phyloP scores from a whole-genome alignment of 345 rosid species.

The Mangifera indica region DNA sequence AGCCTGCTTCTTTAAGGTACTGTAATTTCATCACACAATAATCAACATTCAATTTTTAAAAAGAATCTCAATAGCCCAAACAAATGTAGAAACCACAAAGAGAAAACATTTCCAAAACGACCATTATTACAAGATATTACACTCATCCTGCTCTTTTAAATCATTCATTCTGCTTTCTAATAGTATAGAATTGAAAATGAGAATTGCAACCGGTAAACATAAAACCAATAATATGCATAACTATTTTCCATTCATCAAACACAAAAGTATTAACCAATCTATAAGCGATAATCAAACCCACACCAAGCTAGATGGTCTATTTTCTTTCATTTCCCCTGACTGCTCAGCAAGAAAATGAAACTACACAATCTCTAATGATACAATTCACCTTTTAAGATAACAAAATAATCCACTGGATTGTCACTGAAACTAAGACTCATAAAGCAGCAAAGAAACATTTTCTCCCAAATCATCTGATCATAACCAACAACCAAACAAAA shows the following conservation, averaged over 20 bases:
- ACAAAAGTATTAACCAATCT: neutral
- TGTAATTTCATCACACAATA: slow-evolving; percentile 28
- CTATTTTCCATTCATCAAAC: neutral
- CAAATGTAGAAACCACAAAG: neutral
- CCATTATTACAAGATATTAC: neutral
- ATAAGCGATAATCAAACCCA: neutral
- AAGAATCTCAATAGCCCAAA: neutral
- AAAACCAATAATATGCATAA: neutral
- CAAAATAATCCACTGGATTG: neutral
- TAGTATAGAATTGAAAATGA: neutral
- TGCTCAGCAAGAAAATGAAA: neutral
- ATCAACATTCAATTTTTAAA: neutral
- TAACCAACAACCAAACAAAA: neutral
- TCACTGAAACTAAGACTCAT: neutral
- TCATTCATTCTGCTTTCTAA: neutral
- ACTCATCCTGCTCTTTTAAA: neutral
- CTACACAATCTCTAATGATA: neutral
- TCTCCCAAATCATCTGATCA: neutral
- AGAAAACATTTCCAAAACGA: neutral
- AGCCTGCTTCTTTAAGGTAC: slow-evolving; percentile 96
- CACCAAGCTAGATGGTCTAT: neutral
- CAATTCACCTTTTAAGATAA: neutral
- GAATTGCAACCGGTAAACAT: neutral
- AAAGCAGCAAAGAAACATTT: neutral
- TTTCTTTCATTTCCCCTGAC: slow-evolving; percentile 13